Percentiles rank a stretch among this genome's conserved stretches.
Conservation (phyloP, 371 early-diverging fungal genomes). For the Sporodiniella umbellata region DNA sequence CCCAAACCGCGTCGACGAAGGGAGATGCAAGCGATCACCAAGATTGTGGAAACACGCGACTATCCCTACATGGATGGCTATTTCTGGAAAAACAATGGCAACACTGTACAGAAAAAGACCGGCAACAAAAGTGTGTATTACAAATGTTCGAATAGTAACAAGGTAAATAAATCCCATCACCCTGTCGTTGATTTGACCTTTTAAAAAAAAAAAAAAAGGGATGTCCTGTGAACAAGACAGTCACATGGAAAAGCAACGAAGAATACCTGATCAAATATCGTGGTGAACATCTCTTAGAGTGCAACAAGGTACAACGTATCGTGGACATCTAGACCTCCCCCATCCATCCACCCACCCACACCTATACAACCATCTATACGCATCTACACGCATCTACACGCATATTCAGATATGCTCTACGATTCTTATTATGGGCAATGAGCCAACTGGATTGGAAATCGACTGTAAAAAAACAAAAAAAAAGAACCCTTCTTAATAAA, state of each 20-base stretch:
- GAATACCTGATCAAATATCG: conserved; percentile 64
- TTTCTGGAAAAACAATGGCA: conserved; percentile 60
- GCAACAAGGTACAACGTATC: conserved; percentile 52
- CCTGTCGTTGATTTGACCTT: neutral
- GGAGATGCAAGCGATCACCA: conserved; percentile 60
- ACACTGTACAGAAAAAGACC: conserved; percentile 55
- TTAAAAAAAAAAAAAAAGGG: conserved; percentile 22
- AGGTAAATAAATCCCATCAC: conserved; percentile 27
- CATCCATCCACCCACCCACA: no score
- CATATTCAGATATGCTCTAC: no score
- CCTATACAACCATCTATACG: no score
- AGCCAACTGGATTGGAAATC: no score
- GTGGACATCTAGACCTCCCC: conserved; percentile 47
- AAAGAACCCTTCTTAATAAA: no score
- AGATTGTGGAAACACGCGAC: conserved; percentile 54
- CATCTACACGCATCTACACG: no score
- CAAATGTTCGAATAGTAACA: conserved; percentile 48
- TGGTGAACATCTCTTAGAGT: conserved; percentile 60
- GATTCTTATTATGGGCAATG: no score
- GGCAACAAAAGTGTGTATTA: conserved; percentile 56
- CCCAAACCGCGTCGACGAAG: conserved; percentile 38
- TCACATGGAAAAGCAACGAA: conserved; percentile 60
- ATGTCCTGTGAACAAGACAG: conserved; percentile 65
- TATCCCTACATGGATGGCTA: conserved; percentile 48
- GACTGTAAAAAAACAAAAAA: no score